Base-by-base conservation (phyloP, 257 asterid genomes). In the Solanum bulbocastanum region DNA sequence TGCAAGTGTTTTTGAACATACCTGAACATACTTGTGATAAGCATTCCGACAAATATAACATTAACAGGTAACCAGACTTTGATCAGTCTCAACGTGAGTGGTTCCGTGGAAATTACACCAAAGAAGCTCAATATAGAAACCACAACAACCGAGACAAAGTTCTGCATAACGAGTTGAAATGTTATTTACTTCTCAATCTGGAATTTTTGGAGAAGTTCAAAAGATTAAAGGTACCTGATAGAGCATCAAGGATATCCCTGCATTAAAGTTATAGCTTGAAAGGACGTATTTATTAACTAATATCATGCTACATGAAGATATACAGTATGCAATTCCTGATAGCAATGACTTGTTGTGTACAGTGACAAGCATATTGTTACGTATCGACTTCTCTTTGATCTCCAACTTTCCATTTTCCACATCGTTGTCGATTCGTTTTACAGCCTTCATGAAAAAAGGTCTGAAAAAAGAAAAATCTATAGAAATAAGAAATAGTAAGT, bases 41-140 rank as follows among this genome's bases (percentile, higher is more conserved):
- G 98, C 99, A 97, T 95, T 91, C 98, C 98, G 4, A 97, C 99
- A 90, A 97, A 97, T 90, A 97, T 94, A 87, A 93, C 76, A 88
- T 96, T 96, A 72, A 95, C 98, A 86, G 99, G 99, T 88, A 96
- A 91, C 99, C 99, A 96, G 83, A 94, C 98, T 91, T 91, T 95
- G 90, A 93, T 93, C 91, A 96, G 88, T 90, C 91, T 94, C 99
- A 95, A 96, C 15, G 98, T 94, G 74, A 96, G 93, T 86, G 98
- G 99, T 68, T 96, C 98, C 7, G 96, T 94, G 42, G 95, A 92
- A 87, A 95, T 93, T 76, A 95, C 6, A 42, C 98, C 98, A 85
- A 91, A 89, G 69, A 93, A 79, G 81, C 95, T 92, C 91, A 95
- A 92, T 39, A 83, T 42, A 75, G 89, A 92, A 89, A 96, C 98